Percentiles rank a stretch among this genome's conserved stretches.
Evolutionary conservation across 2,329 filamentous ascomycete genomes (phyloP).

Genomic region (Cordyceps javanica): DNA sequence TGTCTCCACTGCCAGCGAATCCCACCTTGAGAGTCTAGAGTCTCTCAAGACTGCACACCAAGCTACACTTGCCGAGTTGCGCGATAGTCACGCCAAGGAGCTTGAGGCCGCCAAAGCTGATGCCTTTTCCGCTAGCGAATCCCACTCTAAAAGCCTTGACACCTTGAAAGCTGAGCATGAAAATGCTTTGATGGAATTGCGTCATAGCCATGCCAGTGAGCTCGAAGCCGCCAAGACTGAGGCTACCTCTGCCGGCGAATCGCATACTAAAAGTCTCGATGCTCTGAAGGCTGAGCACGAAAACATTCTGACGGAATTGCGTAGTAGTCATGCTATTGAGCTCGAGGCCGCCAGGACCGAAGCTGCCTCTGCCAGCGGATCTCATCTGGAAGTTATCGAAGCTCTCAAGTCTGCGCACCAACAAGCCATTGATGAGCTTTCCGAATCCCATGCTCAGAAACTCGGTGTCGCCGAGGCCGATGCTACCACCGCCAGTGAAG

Average conservation of each 20-base stretch:
- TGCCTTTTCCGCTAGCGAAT: slow-evolving; percentile 38
- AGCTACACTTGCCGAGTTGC: slow-evolving; percentile 33
- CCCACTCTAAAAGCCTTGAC: slow-evolving; percentile 45
- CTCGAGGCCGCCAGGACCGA: slow-evolving; percentile 53
- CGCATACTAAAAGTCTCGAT: slow-evolving; percentile 19
- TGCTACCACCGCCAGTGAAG: slow-evolving; percentile 23
- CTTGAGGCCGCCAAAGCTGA: slow-evolving; percentile 52
- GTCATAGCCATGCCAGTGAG: slow-evolving; percentile 33
- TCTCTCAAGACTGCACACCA: slow-evolving; percentile 36
- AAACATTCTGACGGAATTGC: slow-evolving; percentile 39
- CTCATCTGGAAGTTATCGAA: slow-evolving; percentile 45
- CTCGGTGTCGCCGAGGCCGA: slow-evolving; percentile 20
- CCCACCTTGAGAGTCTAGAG: slow-evolving; percentile 19
- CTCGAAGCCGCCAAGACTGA: slow-evolving; percentile 35
- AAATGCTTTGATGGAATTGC: slow-evolving; percentile 39
- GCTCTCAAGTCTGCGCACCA: slow-evolving; percentile 44
- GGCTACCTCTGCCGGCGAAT: slow-evolving; percentile 24
- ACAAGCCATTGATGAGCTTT: slow-evolving; percentile 41
- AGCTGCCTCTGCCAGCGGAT: slow-evolving; percentile 38
- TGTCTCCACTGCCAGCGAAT: slow-evolving; percentile 23
- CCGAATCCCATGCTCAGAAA: slow-evolving; percentile 24
- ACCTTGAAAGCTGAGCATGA: slow-evolving; percentile 51
- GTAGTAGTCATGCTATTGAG: slow-evolving; percentile 42
- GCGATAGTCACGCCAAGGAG: slow-evolving; percentile 52
- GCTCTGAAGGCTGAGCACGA: slow-evolving; percentile 41